Evolutionary conservation across 257 asterid species (phyloP).

Genomic region (Mentha longifolia): DNA sequence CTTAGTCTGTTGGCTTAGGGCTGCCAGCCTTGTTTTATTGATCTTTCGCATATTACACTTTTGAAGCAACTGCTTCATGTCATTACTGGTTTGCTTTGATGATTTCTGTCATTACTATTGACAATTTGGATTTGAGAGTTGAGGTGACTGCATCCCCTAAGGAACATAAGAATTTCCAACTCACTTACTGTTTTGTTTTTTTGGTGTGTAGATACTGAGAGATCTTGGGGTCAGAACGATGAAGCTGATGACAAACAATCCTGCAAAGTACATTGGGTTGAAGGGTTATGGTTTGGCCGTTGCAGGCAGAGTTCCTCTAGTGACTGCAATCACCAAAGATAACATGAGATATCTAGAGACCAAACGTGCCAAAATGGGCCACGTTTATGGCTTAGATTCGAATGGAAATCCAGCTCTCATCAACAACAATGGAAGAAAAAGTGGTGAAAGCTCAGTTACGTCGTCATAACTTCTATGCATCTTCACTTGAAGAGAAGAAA

Average conservation of each 20-base stretch:
- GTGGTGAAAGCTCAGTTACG: conserved; percentile 27
- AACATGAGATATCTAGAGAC: conserved; percentile 92
- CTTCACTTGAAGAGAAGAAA: neutral
- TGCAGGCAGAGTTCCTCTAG: conserved; percentile 81
- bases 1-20: neutral
- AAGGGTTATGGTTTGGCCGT: conserved; percentile 93
- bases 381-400: conserved; percentile 66
- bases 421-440: conserved; percentile 43
- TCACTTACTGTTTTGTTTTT: neutral
- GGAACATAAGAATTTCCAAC: neutral
- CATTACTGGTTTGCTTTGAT: neutral
- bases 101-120: neutral
- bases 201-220: conserved; percentile 71
- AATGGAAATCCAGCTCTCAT: conserved; percentile 57
- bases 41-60: too few relatives aligned
- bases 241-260: conserved; percentile 98
- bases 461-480: conserved; percentile 26
- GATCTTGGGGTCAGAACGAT: conserved; percentile 97
- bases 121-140: neutral
- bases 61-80: neutral
- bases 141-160: neutral
- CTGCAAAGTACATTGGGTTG: conserved; percentile 88
- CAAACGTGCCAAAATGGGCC: conserved; percentile 93
- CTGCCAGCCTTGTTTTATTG: neutral
- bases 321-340: conserved; percentile 77